Evolutionary conservation across 129 eudicot species (phyloP).

Genomic region (sunflower (Helianthus annuus)): DNA sequence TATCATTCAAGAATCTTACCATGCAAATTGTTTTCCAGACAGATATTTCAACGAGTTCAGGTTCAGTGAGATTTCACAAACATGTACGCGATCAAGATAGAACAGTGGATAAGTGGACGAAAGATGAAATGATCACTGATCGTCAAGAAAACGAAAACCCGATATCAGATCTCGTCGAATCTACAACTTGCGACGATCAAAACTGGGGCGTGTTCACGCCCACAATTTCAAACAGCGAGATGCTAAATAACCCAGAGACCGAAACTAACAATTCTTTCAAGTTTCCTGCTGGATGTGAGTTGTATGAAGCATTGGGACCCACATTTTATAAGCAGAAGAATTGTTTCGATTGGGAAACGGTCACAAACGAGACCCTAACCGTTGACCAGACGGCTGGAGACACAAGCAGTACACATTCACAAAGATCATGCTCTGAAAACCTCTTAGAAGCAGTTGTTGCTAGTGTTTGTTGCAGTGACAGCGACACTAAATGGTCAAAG

Average conservation of each 20-base stretch:
- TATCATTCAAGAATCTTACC: slow-evolving; percentile 2
- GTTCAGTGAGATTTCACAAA: slow-evolving; percentile 34
- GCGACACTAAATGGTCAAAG: slow-evolving; percentile 31
- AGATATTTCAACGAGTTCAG: slow-evolving; percentile 49
- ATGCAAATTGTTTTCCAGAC: slow-evolving; percentile 54
- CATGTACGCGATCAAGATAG: slow-evolving; percentile 25
- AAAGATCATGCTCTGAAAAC: slow-evolving; percentile 51
- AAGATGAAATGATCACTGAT: slow-evolving; percentile 29
- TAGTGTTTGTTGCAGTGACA: slow-evolving; percentile 51
- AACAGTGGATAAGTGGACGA: slow-evolving; percentile 22
- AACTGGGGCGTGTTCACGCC: slow-evolving; percentile 25
- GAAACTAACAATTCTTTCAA: slow-evolving; percentile 31
- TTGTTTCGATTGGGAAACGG: slow-evolving; percentile 36
- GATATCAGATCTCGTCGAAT: slow-evolving; percentile 31
- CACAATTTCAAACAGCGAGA: slow-evolving; percentile 20
- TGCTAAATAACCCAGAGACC: slow-evolving; percentile 10
- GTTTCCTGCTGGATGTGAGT: slow-evolving; percentile 70
- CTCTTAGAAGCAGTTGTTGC: slow-evolving; percentile 92
- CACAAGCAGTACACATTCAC: slow-evolving; percentile 39
- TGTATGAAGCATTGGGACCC: slow-evolving; percentile 83
- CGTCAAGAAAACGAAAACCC: slow-evolving; percentile 39
- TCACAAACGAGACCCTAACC: slow-evolving; percentile 35
- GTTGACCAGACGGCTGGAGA: slow-evolving; percentile 44
- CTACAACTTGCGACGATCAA: slow-evolving; percentile 19
- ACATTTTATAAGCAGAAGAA: slow-evolving; percentile 44